A percentile compares a stretch with the other conserved stretches of the same genome.
Conservation (phyloP, 495 filamentous ascomycete species). For the Xylaria grammica region DNA sequence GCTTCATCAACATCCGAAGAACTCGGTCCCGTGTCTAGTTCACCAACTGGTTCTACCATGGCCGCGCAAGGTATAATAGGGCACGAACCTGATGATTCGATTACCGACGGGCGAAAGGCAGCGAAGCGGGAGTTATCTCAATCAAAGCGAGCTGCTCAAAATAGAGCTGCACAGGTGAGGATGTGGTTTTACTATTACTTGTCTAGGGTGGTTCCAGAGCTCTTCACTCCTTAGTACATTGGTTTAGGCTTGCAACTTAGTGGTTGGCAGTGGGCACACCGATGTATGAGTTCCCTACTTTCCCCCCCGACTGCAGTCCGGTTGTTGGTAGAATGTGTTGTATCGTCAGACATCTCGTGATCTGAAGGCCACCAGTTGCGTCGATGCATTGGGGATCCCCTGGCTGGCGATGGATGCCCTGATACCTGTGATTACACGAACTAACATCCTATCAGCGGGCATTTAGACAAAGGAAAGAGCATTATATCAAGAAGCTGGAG, state of each 20-base stretch:
- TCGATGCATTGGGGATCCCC: conserved; percentile 6
- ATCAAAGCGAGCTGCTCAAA: conserved; percentile 95
- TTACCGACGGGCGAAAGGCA: conserved; percentile 51
- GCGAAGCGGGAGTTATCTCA: conserved; percentile 89
- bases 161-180: conserved; percentile 90
- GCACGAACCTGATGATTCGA: conserved; percentile 35
- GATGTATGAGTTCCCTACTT: too few relatives aligned
- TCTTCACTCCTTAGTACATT: conserved; percentile 4
- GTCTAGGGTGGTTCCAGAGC: conserved; percentile 10
- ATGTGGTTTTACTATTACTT: conserved; percentile 15
- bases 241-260: background rate
- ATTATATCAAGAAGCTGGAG: conserved; percentile 95
- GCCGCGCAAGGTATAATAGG: conserved; percentile 37
- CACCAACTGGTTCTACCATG: conserved; percentile 32
- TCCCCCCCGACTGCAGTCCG: too few relatives aligned
- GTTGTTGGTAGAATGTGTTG: too few relatives aligned
- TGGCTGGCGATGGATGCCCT: conserved; percentile 17
- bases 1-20: conserved; percentile 38
- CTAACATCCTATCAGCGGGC: conserved; percentile 68
- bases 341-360: too few relatives aligned
- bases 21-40: conserved; percentile 35
- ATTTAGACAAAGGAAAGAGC: conserved; percentile 96
- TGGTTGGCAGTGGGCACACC: background rate
- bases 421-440: conserved; percentile 32
- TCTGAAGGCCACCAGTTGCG: too few relatives aligned